These are phyloP conservation scores for Xylaria acuta DNA, from an alignment of 495 filamentous ascomycete species.

Conservation along the genomic window DNA sequence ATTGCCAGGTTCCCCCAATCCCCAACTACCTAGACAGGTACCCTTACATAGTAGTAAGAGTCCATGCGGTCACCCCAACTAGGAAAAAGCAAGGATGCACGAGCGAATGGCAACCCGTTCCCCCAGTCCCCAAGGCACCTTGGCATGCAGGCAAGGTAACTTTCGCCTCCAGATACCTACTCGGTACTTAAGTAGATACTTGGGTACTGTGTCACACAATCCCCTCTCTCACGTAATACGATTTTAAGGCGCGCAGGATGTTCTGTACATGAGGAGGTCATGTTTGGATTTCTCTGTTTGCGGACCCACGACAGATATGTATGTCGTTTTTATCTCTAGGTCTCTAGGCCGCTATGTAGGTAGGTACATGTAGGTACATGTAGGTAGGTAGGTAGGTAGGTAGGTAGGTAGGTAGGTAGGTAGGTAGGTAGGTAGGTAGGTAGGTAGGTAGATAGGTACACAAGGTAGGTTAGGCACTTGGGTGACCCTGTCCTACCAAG, in stretches of 20 bases:
- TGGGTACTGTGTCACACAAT: neutral
- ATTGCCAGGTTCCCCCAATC: neutral
- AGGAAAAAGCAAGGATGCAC: conserved; percentile 13
- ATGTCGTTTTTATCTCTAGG: neutral
- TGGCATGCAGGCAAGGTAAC: neutral
- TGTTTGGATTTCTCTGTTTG: neutral
- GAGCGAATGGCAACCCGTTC: neutral
- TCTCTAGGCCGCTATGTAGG: too few relatives aligned
- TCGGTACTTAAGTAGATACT: too few relatives aligned
- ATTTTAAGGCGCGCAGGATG: neutral
- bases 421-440: too few relatives aligned
- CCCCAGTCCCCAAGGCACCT: neutral
- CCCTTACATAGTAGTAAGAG: too few relatives aligned
- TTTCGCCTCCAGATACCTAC: neutral
- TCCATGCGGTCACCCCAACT: conserved; percentile 1
- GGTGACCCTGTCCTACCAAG: neutral
- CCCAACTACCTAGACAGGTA: too few relatives aligned
- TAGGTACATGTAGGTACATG: too few relatives aligned
- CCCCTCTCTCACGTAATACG: neutral
- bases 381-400: too few relatives aligned
- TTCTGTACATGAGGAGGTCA: neutral
- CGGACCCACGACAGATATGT: neutral
- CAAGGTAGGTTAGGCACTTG: too few relatives aligned
- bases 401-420: too few relatives aligned
- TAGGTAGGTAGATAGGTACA: too few relatives aligned